Percentiles rank a stretch among this genome's conserved stretches.
Conservation (phyloP, 208 protist species). For the Trypanosoma cruzi region DNA sequence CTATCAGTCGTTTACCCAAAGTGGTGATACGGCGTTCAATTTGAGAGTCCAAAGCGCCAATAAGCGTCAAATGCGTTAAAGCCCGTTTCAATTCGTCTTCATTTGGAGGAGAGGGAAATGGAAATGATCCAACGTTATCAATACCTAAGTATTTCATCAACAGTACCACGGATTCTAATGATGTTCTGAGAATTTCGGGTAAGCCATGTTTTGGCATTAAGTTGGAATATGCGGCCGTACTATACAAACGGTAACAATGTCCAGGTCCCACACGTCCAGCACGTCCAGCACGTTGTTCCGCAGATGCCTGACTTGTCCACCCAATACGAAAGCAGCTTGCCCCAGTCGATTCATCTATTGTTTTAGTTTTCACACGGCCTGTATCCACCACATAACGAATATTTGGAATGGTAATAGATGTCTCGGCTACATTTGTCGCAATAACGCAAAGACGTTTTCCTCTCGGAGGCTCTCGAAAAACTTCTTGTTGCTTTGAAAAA, state of each 20-base stretch:
- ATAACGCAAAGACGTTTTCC: conserved; percentile 97
- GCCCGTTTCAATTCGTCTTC: conserved; percentile 71
- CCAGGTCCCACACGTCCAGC: conserved; percentile 96
- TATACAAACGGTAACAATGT: conserved; percentile 98
- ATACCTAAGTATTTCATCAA: conserved; percentile 93
- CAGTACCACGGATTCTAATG: conserved; percentile 91
- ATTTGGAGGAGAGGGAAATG: conserved; percentile 82
- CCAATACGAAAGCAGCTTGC: conserved; percentile 97
- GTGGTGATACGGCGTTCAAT: conserved; percentile 61
- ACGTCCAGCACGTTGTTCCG: conserved; percentile 96
- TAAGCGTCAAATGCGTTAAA: conserved; percentile 67
- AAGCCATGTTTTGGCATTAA: conserved; percentile 95
- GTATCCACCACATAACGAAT: conserved; percentile 99
- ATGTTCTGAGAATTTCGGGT: conserved; percentile 95
- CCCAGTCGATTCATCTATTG: conserved; percentile 95
- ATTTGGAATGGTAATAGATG: conserved; percentile 99
- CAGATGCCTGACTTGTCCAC: conserved; percentile 97
- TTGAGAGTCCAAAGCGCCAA: conserved; percentile 69
- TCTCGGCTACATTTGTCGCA: conserved; percentile 99
- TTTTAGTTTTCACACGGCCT: conserved; percentile 97
- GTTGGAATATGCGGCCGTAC: conserved; percentile 96
- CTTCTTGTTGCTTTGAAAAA: conserved; percentile 93
- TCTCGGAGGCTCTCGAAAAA: conserved; percentile 89
- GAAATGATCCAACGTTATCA: conserved; percentile 86
- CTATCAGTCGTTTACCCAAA: conserved; percentile 64